Evolutionary conservation across 2,329 filamentous ascomycete genomes (phyloP).

Genomic region (Trichoderma breve): DNA sequence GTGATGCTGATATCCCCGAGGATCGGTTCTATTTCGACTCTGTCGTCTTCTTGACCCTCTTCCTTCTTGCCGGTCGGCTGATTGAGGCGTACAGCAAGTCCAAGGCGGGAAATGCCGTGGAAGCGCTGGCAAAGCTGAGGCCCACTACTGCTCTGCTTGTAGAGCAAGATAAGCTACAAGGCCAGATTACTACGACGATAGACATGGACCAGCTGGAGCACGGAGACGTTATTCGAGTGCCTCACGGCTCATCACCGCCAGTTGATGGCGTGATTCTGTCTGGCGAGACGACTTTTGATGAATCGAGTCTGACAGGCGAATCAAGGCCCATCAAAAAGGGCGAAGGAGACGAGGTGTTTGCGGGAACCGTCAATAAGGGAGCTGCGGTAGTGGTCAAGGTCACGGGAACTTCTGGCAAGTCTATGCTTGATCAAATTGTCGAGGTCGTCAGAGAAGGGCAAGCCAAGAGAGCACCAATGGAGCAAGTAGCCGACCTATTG

Average conservation of each 20-base stretch:
- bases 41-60: conserved; percentile 87
- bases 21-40: conserved; percentile 81
- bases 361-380: conserved; percentile 73
- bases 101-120: conserved; percentile 82
- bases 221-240: conserved; percentile 71
- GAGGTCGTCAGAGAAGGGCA: conserved; percentile 75
- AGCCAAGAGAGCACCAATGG: conserved; percentile 70
- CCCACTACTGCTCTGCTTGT: conserved; percentile 75
- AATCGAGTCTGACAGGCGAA: conserved; percentile 85
- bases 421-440: conserved; percentile 79
- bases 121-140: conserved; percentile 72
- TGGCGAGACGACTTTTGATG: conserved; percentile 72
- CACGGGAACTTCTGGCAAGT: conserved; percentile 63
- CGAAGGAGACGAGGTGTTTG: conserved; percentile 63
- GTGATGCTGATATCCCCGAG: conserved; percentile 38
- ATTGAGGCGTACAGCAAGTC: conserved; percentile 91
- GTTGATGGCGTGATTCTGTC: conserved; percentile 70
- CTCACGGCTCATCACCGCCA: conserved; percentile 78
- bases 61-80: conserved; percentile 71
- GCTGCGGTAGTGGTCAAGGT: conserved; percentile 61
- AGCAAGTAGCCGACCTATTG: conserved; percentile 69
- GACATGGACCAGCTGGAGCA: conserved; percentile 70
- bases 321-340: conserved; percentile 64
- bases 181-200: conserved; percentile 41
- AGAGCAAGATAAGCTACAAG: conserved; percentile 39